A percentile compares a stretch with the other conserved stretches of the same genome.
Evolutionary conservation across 345 rosid genomes (phyloP).

Genomic region (Capsella bursapastoris): DNA sequence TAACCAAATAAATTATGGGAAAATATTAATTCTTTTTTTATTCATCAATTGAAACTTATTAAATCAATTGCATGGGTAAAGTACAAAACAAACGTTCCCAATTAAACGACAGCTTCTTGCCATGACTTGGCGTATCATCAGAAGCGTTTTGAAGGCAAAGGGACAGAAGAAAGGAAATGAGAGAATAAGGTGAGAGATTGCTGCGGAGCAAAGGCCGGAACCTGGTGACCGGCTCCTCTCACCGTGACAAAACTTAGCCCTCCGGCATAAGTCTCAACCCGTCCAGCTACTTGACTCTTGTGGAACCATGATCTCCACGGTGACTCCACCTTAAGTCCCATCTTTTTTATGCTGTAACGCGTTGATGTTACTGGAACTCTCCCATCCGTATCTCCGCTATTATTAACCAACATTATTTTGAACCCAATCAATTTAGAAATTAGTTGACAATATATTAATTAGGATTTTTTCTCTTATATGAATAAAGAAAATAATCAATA

Average conservation of each 20-base stretch:
- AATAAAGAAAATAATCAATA: constrained; percentile 11
- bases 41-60: constrained; percentile 20
- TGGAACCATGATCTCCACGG: constrained; percentile 86
- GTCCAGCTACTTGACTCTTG: constrained; percentile 68
- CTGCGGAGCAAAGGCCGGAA: constrained; percentile 58
- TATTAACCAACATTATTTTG: neutral
- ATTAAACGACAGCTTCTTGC: constrained; percentile 12
- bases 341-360: constrained; percentile 64
- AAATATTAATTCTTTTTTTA: neutral
- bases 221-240: constrained; percentile 79
- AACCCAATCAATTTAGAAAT: neutral
- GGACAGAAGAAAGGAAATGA: constrained; percentile 53
- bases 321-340: constrained; percentile 49
- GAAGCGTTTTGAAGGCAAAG: constrained; percentile 50
- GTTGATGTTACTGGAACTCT: constrained; percentile 85
- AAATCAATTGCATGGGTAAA: constrained; percentile 15
- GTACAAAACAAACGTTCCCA: neutral
- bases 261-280: constrained; percentile 67
- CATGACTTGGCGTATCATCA: constrained; percentile 27
- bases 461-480: no score
- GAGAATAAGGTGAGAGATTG: constrained; percentile 66
- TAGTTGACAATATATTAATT: neutral
- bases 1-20: neutral
- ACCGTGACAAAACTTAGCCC: constrained; percentile 67
- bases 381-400: constrained; percentile 87